These are phyloP conservation scores for Penicillium tannophilum DNA, from an alignment of 495 filamentous ascomycete genomes.

Conservation along the genomic window DNA sequence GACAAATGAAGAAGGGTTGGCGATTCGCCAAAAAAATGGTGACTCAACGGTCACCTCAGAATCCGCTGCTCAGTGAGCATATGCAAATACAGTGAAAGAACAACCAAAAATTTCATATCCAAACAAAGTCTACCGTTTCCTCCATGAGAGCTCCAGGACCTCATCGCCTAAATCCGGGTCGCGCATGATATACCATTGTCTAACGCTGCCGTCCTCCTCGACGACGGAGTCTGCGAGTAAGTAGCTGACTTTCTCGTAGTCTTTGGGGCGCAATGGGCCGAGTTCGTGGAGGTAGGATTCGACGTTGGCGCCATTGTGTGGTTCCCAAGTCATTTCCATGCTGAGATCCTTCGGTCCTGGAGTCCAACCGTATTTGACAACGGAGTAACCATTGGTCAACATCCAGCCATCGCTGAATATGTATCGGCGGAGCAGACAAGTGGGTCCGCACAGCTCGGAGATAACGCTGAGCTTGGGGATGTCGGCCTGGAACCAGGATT, in stretches of 20 bases:
- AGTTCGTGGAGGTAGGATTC: slow-evolving; percentile 48
- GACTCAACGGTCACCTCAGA: neutral
- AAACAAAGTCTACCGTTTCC: slow-evolving; percentile 24
- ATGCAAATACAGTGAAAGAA: slow-evolving; percentile 16
- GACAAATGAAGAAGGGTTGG: slow-evolving; percentile 8
- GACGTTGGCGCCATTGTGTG: slow-evolving; percentile 39
- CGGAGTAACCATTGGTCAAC: slow-evolving; percentile 59
- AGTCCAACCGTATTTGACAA: slow-evolving; percentile 52
- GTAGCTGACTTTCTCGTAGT: slow-evolving; percentile 41
- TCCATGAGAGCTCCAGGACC: slow-evolving; percentile 47
- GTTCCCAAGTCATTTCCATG: slow-evolving; percentile 53
- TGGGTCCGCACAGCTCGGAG: slow-evolving; percentile 55
- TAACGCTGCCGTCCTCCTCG: slow-evolving; percentile 33
- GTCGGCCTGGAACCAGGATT: slow-evolving; percentile 55
- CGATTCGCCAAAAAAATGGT: neutral
- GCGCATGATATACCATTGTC: slow-evolving; percentile 46
- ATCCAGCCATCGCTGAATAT: slow-evolving; percentile 57
- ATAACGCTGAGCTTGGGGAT: slow-evolving; percentile 53
- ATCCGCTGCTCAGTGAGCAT: neutral
- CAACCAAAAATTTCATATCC: neutral
- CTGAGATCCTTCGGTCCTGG: slow-evolving; percentile 31
- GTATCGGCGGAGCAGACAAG: slow-evolving; percentile 59
- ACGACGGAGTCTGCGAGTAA: slow-evolving; percentile 34
- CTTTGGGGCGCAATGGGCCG: slow-evolving; percentile 44
- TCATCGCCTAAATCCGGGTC: slow-evolving; percentile 37